phyloP scores from a whole-genome alignment of 2,329 filamentous ascomycete genomes.

The Botrytis paeoniae region DNA sequence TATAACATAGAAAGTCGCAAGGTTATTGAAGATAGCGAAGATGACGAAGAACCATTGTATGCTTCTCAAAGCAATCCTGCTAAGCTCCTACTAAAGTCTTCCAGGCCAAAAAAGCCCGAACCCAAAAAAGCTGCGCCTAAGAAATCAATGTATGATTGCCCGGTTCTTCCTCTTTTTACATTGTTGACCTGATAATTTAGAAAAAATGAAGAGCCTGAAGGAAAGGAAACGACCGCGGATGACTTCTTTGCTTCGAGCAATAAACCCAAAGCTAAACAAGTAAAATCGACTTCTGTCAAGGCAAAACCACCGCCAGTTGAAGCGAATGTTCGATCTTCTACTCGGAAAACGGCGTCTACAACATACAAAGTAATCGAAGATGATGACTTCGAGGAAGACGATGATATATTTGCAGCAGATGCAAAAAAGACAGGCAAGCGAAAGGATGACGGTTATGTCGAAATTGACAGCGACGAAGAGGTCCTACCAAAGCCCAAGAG shows the following conservation, averaged over 20 bases:
- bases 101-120: conserved; percentile 44
- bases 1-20: conserved; percentile 53
- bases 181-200: conserved; percentile 21
- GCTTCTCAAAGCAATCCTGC: conserved; percentile 20
- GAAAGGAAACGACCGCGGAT: conserved; percentile 36
- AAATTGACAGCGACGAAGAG: conserved; percentile 67
- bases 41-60: conserved; percentile 56
- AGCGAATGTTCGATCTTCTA: conserved; percentile 30
- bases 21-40: conserved; percentile 77
- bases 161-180: no score
- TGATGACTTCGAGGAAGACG: conserved; percentile 62
- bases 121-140: conserved; percentile 57
- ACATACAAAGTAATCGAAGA: conserved; percentile 36
- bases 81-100: conserved; percentile 26
- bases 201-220: conserved; percentile 36
- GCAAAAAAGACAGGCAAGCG: conserved; percentile 62
- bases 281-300: conserved; percentile 32
- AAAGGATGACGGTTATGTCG: conserved; percentile 71
- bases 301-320: conserved; percentile 25
- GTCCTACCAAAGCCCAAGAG: conserved; percentile 58
- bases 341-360: conserved; percentile 32
- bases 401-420: conserved; percentile 80
- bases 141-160: conserved; percentile 50
- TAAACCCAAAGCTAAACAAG: conserved; percentile 33
- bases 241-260: conserved; percentile 39